Conservation (phyloP, 2,329 filamentous ascomycete species). For the Verticillium tricorpus region DNA sequence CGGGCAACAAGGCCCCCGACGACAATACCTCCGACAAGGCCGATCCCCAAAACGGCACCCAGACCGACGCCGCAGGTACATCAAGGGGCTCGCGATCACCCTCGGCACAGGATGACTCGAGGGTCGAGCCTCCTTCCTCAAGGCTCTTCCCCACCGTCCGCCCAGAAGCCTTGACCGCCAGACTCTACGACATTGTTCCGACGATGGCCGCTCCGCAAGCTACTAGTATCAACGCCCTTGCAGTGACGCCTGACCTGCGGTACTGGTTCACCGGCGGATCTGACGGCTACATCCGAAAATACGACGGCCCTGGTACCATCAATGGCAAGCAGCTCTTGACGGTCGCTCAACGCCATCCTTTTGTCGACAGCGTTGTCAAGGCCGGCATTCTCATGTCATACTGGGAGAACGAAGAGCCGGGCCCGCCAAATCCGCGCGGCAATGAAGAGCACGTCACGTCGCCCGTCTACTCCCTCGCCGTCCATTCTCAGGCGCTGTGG, state of each 20-base stretch:
- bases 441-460: slow-evolving; percentile 65
- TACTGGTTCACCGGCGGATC: slow-evolving; percentile 93
- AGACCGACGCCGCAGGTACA: slow-evolving; percentile 18
- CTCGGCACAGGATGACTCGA: not conserved
- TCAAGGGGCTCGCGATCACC: not conserved
- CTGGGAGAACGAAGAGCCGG: slow-evolving; percentile 93
- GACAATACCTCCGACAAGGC: slow-evolving; percentile 12
- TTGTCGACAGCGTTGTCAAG: slow-evolving; percentile 95
- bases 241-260: slow-evolving; percentile 87
- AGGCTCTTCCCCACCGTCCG: slow-evolving; percentile 45
- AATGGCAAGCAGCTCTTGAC: slow-evolving; percentile 93
- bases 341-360: slow-evolving; percentile 92
- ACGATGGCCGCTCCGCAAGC: slow-evolving; percentile 95
- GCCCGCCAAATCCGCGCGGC: slow-evolving; percentile 29
- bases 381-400: slow-evolving; percentile 92
- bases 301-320: slow-evolving; percentile 90
- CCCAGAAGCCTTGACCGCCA: slow-evolving; percentile 72
- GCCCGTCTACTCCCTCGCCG: slow-evolving; percentile 89
- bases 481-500: slow-evolving; percentile 88
- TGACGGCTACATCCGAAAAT: slow-evolving; percentile 95
- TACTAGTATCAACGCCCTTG: slow-evolving; percentile 90
- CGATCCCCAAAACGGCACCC: slow-evolving; percentile 22
- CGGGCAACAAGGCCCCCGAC: not conserved
- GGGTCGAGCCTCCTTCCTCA: slow-evolving; percentile 8
- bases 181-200: slow-evolving; percentile 88